Percentiles rank a stretch among this genome's conserved stretches.
phyloP scores from a whole-genome alignment of 805 yeast genomes.

The Candida saitoana region DNA sequence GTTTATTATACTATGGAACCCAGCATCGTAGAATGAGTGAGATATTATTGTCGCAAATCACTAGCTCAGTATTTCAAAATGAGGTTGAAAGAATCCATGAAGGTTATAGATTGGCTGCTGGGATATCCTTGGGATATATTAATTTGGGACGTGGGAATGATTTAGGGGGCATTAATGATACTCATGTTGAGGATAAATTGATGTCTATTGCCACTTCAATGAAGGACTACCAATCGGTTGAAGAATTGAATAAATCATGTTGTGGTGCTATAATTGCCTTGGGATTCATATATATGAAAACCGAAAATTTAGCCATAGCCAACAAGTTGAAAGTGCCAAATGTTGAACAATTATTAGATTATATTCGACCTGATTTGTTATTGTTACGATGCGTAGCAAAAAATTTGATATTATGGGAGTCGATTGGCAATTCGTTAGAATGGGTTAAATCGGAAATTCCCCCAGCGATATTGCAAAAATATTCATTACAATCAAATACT shows the following conservation, averaged over 20 bases:
- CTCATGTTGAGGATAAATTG: constrained; percentile 58
- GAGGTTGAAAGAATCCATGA: constrained; percentile 63
- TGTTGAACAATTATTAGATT: constrained; percentile 57
- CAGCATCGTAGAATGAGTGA: constrained; percentile 87
- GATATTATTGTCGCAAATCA: constrained; percentile 65
- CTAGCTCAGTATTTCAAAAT: constrained; percentile 47
- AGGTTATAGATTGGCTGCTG: constrained; percentile 82
- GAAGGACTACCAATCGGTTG: constrained; percentile 59
- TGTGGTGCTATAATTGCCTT: constrained; percentile 78
- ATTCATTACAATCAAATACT: constrained; percentile 16
- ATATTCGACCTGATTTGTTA: constrained; percentile 74
- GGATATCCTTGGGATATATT: constrained; percentile 79
- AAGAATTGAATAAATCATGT: constrained; percentile 57
- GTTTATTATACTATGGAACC: constrained; percentile 71
- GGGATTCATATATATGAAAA: constrained; percentile 66
- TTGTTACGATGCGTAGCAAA: constrained; percentile 60
- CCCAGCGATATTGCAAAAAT: constrained; percentile 27
- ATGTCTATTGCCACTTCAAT: constrained; percentile 54
- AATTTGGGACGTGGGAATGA: constrained; percentile 74
- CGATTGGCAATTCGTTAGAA: constrained; percentile 40
- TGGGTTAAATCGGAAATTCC: constrained; percentile 68
- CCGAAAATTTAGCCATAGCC: constrained; percentile 59
- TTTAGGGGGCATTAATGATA: constrained; percentile 55
- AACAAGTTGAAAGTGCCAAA: constrained; percentile 56
- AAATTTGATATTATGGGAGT: constrained; percentile 70